phyloP scores from a whole-genome alignment of 257 asterid genomes.

The Solanum verrucosum region DNA sequence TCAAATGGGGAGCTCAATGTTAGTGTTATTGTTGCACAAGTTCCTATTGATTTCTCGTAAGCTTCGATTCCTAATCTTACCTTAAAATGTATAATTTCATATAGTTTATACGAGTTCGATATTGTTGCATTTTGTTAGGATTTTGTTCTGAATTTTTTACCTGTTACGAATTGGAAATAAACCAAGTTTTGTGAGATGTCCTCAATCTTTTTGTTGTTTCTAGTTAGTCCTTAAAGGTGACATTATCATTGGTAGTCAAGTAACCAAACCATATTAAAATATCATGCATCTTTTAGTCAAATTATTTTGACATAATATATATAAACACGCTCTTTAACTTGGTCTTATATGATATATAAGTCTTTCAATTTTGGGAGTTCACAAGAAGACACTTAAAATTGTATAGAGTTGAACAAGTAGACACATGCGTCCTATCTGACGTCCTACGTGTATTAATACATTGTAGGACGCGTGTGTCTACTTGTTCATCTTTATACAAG shows the following conservation, averaged over 20 bases:
- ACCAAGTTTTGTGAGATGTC: background rate
- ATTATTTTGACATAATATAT: background rate
- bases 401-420: background rate
- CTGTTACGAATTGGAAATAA: too few relatives aligned
- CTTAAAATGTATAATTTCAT: background rate
- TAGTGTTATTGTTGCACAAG: constrained; percentile 74
- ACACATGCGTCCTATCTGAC: too few relatives aligned
- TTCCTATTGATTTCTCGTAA: constrained; percentile 72
- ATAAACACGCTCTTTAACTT: too few relatives aligned
- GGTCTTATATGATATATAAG: too few relatives aligned
- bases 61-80: constrained; percentile 6
- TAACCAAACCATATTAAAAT: background rate
- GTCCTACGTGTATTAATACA: background rate
- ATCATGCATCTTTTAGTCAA: background rate
- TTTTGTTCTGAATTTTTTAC: background rate
- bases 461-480: too few relatives aligned
- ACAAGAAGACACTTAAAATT: rapidly evolving
- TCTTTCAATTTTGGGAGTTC: rapidly evolving
- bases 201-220: background rate
- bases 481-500: background rate
- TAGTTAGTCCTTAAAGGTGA: background rate
- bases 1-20: constrained; percentile 90
- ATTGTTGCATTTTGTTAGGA: background rate
- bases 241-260: background rate
- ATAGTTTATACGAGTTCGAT: background rate